Evolutionary conservation across 2,329 filamentous ascomycete species (phyloP), one percentile per base, ranked within the genome.

Genomic region (Fusarium tjaetaba): DNA sequence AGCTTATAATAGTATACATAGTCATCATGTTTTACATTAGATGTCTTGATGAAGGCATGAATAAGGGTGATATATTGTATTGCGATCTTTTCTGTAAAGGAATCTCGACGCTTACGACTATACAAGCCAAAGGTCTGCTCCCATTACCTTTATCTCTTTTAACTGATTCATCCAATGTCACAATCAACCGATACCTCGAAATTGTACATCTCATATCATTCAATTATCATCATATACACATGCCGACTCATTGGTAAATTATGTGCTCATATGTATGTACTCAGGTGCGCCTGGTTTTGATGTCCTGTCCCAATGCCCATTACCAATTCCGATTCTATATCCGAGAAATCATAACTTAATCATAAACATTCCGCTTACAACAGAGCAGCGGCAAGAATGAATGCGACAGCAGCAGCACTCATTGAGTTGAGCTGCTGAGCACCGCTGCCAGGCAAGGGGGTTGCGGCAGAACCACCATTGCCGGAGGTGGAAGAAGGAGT

Each of bases 371-470:
- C 15, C 11, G 9, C 55, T 79, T 80, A 82, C 70, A 82, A 55
- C 22, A 79, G 73, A 56, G 76, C 77, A 55, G 72, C 76, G 32
- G 79, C 81, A 42, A 81, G 62, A 38, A 79, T 57, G 24, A 82
- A 39, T 13, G 80, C 81, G 8, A 79, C 71, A 8, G 73, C 79
- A 15, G 77, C 81, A 24, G 80, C 81, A 11, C 76, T 79, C 26
- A 82, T 61, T 2, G 80, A 80, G 74, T 79, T 79, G 53, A 82
- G 72, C 61, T 76, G 71, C 61, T 73, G 57, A 60, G 70, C 67
- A n/a, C 68, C 68, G 39, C 42, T 72, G 30, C 61, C 70, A 30
- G 76, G 71, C 34, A 64, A 60, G 41, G 68, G 64, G 18, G 69
- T 63, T 13, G 62, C 45, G 11, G 51, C 28, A 51, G 69, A 46